Evolutionary conservation across 352 stramenopile genomes (phyloP).

Genomic region (Globisporangium nunn): DNA sequence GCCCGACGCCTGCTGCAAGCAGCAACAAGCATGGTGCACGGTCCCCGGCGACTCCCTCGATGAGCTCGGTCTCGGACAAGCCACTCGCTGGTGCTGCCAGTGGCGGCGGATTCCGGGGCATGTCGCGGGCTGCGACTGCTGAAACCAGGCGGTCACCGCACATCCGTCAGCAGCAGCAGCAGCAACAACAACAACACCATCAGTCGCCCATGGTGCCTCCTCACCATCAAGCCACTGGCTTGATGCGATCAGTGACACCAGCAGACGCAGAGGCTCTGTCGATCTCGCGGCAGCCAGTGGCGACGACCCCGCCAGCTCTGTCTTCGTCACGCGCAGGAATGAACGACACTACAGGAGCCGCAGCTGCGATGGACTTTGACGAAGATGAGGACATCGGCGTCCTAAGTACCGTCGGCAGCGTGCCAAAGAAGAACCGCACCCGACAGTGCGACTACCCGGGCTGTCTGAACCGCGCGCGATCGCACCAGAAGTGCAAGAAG

Average conservation of each 20-base stretch:
- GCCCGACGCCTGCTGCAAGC: background rate
- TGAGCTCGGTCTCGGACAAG: constrained; percentile 6
- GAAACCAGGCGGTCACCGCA: constrained; percentile 28
- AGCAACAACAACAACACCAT: background rate
- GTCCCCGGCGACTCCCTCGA: constrained; percentile 1
- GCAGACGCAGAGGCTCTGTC: background rate
- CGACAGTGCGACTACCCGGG: constrained; percentile 68
- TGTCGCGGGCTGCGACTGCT: constrained; percentile 28
- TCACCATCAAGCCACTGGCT: background rate
- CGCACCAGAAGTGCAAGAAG: constrained; percentile 87
- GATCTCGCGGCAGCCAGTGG: constrained; percentile 4
- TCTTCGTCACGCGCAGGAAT: constrained; percentile 4
- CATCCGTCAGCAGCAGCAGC: constrained; percentile 3
- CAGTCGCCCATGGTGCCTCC: constrained; percentile 1
- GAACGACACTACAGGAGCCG: background rate
- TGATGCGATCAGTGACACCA: background rate
- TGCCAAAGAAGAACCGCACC: constrained; percentile 24
- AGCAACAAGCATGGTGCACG: background rate
- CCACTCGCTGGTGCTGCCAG: background rate
- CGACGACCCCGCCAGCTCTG: background rate
- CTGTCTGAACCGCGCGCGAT: constrained; percentile 71
- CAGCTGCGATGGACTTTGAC: background rate
- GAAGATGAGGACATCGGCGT: background rate
- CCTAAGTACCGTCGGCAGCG: constrained; percentile 14
- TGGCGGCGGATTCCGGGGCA: constrained; percentile 22